A percentile compares a stretch with the other conserved stretches of the same genome.
phyloP scores from a whole-genome alignment of 441 rosid species.

The Erysimum cheiri region DNA sequence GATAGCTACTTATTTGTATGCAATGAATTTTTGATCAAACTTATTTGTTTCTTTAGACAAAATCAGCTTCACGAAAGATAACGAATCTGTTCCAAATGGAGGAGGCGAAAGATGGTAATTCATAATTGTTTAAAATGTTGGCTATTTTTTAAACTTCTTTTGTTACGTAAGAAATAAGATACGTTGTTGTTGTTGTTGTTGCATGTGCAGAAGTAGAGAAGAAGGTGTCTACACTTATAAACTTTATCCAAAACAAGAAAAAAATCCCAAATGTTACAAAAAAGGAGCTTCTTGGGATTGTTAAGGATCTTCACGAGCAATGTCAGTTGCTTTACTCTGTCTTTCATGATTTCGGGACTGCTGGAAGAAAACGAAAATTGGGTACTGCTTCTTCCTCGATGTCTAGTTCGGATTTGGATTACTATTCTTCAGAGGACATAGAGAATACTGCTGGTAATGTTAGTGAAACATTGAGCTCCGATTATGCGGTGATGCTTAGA shows the following conservation, averaged over 20 bases:
- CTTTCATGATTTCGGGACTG: conserved; percentile 41
- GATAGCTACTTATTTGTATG: not conserved
- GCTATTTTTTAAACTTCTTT: not conserved
- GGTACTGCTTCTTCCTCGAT: conserved; percentile 18
- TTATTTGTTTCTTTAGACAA: not conserved
- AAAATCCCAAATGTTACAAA: conserved; percentile 48
- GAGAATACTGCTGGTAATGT: not conserved
- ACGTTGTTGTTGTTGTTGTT: not conserved
- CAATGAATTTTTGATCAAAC: not conserved
- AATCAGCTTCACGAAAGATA: not conserved
- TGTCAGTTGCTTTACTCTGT: conserved; percentile 55
- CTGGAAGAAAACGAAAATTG: conserved; percentile 36
- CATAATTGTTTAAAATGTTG: not conserved
- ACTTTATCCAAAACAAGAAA: conserved; percentile 56
- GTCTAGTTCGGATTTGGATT: conserved; percentile 66
- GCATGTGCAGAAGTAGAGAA: conserved; percentile 58
- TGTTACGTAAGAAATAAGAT: not conserved
- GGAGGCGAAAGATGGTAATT: conserved; percentile 36
- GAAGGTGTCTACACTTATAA: conserved; percentile 55
- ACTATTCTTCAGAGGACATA: conserved; percentile 50
- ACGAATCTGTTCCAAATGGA: conserved; percentile 31
- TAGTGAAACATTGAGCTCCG: conserved; percentile 31
- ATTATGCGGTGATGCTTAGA: conserved; percentile 15
- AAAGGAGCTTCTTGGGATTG: conserved; percentile 56
- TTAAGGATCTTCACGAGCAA: conserved; percentile 62